Conservation (phyloP, 225 moss, liverwort and hornwort species). For the Lunularia cruciata region DNA sequence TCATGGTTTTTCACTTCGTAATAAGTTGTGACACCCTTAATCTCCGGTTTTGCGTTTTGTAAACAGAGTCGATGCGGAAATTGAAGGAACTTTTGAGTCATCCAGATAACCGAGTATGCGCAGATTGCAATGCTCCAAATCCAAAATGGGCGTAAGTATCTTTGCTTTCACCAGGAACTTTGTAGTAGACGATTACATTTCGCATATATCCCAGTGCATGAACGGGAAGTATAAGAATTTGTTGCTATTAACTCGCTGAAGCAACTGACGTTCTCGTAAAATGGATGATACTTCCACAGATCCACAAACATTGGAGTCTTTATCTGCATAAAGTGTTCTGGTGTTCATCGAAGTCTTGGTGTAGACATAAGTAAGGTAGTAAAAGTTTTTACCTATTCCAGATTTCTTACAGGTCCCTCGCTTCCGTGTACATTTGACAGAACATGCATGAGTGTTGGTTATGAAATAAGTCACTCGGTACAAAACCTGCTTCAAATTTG, state of each 20-base stretch:
- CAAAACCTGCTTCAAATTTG: no score
- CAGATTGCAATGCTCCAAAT: constrained; percentile 78
- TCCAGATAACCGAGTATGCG: constrained; percentile 80
- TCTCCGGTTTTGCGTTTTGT: not conserved
- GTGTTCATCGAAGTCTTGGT: constrained; percentile 97
- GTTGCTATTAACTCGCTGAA: not conserved
- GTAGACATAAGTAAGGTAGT: constrained; percentile 53
- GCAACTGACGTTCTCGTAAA: not conserved
- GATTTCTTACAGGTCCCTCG: not conserved
- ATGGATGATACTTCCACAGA: constrained; percentile 39
- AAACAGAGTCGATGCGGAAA: constrained; percentile 55
- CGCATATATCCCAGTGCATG: not conserved
- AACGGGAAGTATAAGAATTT: not conserved
- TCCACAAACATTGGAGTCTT: constrained; percentile 91
- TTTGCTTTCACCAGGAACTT: not conserved
- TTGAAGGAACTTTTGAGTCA: constrained; percentile 67
- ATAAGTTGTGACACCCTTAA: not conserved
- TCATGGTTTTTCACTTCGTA: not conserved
- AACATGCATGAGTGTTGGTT: no score
- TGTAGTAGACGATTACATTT: not conserved
- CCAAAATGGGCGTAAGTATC: constrained; percentile 97
- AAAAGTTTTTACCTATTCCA: not conserved
- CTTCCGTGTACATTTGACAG: no score
- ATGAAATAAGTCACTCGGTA: no score
- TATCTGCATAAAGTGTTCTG: constrained; percentile 95